Evolutionary conservation across 257 asterid genomes (phyloP), one percentile per base, ranked within the genome.

Genomic region (Scutellaria barbata): DNA sequence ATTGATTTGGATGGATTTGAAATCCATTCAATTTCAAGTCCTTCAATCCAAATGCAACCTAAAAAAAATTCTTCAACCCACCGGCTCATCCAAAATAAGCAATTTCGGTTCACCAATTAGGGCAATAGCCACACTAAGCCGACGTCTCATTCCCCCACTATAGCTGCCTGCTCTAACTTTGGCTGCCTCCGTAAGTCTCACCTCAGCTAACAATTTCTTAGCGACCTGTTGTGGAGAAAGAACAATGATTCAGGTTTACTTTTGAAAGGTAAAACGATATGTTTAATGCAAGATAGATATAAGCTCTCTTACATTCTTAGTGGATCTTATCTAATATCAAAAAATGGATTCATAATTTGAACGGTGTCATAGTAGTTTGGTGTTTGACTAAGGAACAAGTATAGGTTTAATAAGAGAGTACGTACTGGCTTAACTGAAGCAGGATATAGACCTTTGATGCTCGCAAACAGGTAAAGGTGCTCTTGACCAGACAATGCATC

Each of bases 91-190:
- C 80, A 92, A 64, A 71, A 92, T 83, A 75, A 92, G 83, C 85
- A 92, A 76, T 79, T 89, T 87, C 22, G 98, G 98, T 78, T 92
- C 95, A 61, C 96, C 98, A 74, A 92, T 92, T 72, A 92, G 86
- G 30, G 98, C 93, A 76, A 92, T 92, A 54, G 98, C 96, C 14
- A 92, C 92, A 81, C 96, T 92, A 40, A 92, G 98, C 6, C 98
- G 98, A 12, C 98, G 96, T 76, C 76, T 88, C 98, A 92, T 92
- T 76, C 98, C 98, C 74, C 98, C 98, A 80, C 98, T 92, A 67
- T 83, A 92, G 90, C 96, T 90, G 41, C 96, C 79, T 10, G 97
- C 80, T 82, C 96, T 86, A 74, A 89, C 84, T 69, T 77, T 80
- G 52, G 94, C 91, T n/a, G 87, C 88, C 37, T 87, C 95, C 9